A percentile compares a stretch with the other conserved stretches of the same genome.
Conservation (phyloP, 768 basidiomycete genomes). For the Lactarius hengduanensis region DNA sequence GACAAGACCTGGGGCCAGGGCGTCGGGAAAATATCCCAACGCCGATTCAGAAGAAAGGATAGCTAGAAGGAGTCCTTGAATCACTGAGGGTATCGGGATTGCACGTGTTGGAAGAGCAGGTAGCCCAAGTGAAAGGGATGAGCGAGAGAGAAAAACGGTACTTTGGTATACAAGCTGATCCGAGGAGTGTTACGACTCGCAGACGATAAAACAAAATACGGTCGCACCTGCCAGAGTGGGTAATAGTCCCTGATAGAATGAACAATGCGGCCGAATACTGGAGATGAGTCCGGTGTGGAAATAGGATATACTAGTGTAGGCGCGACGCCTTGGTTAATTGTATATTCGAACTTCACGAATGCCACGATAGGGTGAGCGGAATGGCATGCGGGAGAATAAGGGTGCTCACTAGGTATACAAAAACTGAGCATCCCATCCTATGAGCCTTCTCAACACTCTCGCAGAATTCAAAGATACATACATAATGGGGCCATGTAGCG, state of each 20-base stretch:
- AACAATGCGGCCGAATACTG: constrained; percentile 73
- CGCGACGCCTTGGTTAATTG: constrained; percentile 87
- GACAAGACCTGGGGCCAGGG: constrained; percentile 52
- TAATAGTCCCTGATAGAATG: constrained; percentile 89
- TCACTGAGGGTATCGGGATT: constrained; percentile 71
- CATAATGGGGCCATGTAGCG: constrained; percentile 94
- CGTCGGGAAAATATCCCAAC: constrained; percentile 57
- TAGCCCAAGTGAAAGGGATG: constrained; percentile 81
- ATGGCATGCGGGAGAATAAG: background rate
- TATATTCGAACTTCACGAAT: constrained; percentile 75
- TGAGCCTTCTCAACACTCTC: background rate
- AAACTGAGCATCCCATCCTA: constrained; percentile 39
- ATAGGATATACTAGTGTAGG: constrained; percentile 89
- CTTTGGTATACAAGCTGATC: constrained; percentile 79
- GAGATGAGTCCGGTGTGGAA: constrained; percentile 57
- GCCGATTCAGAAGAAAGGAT: constrained; percentile 65
- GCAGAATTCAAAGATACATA: constrained; percentile 41
- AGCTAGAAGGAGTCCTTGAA: constrained; percentile 68
- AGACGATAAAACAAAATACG: constrained; percentile 22
- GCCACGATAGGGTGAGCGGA: constrained; percentile 13
- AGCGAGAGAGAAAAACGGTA: constrained; percentile 91
- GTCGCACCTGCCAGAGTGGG: constrained; percentile 84
- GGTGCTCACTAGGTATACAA: constrained; percentile 57
- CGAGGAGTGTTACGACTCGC: background rate
- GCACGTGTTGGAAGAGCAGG: constrained; percentile 70